These are phyloP conservation scores for Primulina huaijiensis DNA, from an alignment of 257 asterid genomes.

Conservation along the genomic window DNA sequence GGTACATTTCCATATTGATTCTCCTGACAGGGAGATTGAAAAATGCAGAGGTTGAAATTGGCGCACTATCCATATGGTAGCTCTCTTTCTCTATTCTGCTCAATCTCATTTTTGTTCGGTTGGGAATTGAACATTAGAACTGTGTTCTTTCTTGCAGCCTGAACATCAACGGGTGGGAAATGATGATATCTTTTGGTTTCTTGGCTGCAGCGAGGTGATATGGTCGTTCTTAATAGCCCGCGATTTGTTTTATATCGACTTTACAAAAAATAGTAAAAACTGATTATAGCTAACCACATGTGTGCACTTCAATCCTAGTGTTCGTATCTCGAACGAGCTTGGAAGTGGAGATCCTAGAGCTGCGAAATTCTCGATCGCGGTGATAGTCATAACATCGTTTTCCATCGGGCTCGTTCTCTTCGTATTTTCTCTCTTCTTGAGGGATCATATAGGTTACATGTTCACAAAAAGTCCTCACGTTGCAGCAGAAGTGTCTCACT, in stretches of 20 bases:
- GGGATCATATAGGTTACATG: constrained; percentile 49
- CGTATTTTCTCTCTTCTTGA: constrained; percentile 47
- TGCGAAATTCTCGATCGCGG: constrained; percentile 50
- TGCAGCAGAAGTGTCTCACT: constrained; percentile 41
- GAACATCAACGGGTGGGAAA: constrained; percentile 71
- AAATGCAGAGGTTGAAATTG: constrained; percentile 60
- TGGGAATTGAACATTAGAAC: neutral
- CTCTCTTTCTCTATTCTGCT: neutral
- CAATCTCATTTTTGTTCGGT: neutral
- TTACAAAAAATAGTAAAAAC: neutral
- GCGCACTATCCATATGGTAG: constrained; percentile 77
- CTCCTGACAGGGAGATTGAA: constrained; percentile 63
- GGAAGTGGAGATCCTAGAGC: constrained; percentile 66
- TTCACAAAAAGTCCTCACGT: constrained; percentile 47
- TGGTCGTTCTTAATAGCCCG: too few relatives aligned
- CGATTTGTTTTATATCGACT: neutral
- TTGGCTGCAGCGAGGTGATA: constrained; percentile 63
- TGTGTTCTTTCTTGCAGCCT: constrained; percentile 42
- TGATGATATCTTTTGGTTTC: constrained; percentile 75
- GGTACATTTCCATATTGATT: constrained; percentile 66
- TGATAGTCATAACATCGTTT: constrained; percentile 46
- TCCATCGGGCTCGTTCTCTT: constrained; percentile 43
- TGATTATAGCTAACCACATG: neutral
- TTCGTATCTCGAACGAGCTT: constrained; percentile 68
- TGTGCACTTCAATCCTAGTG: constrained; percentile 30